Conservation (phyloP, 441 rosid species). For the Dalechampia spathulata region DNA sequence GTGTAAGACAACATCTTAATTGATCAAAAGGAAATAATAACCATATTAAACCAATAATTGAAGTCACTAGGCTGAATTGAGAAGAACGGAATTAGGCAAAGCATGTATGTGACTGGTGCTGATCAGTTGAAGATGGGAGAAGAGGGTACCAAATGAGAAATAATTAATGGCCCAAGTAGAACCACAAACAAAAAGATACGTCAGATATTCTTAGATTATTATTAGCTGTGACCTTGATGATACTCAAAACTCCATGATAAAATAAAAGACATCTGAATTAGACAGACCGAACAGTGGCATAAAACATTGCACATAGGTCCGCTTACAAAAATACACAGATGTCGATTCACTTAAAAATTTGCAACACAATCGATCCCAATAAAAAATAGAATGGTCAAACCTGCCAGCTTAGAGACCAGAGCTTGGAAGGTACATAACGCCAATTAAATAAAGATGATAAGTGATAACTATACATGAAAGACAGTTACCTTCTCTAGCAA, state of each 20-base stretch:
- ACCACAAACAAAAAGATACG: neutral
- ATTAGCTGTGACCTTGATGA: neutral
- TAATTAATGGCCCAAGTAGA: no score
- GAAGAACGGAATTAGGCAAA: neutral
- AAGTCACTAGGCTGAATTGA: neutral
- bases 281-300: neutral
- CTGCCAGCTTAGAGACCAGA: neutral
- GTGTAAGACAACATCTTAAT: no score
- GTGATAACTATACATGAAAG: constrained; percentile 5
- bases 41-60: neutral
- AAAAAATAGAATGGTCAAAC: neutral
- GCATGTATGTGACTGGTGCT: no score
- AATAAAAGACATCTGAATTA: neutral
- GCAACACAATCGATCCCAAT: neutral
- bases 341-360: neutral
- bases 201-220: neutral
- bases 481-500: neutral
- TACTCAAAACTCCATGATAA: neutral
- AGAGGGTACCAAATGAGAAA: no score
- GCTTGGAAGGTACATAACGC: neutral
- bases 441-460: neutral
- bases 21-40: neutral
- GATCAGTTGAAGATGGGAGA: no score
- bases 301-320: neutral
- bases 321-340: neutral